Conservation (phyloP, 352 stramenopile species). For the Phytophthora multivora region DNA sequence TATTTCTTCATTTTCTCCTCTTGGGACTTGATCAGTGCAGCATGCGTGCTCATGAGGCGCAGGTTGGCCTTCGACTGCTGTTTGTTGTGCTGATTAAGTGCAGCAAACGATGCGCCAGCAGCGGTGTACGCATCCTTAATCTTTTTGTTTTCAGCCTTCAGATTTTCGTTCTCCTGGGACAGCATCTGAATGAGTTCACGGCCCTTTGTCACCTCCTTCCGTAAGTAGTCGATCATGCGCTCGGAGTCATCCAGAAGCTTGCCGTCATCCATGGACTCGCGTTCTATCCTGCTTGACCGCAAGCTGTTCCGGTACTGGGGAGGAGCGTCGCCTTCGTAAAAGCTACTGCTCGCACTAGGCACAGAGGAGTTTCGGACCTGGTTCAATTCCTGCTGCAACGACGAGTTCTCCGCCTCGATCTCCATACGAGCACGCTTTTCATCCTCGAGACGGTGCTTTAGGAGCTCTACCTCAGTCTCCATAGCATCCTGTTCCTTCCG, state of each 20-base stretch:
- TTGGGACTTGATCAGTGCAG: slow-evolving; percentile 85
- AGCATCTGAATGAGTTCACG: slow-evolving; percentile 70
- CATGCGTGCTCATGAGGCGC: slow-evolving; percentile 89
- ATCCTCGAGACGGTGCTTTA: slow-evolving; percentile 80
- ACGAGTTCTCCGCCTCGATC: slow-evolving; percentile 78
- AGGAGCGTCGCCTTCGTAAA: slow-evolving; percentile 52
- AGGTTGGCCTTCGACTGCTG: slow-evolving; percentile 93
- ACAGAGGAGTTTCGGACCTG: slow-evolving; percentile 61
- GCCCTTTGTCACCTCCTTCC: slow-evolving; percentile 78
- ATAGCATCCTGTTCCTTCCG: slow-evolving; percentile 75
- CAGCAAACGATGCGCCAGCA: slow-evolving; percentile 90
- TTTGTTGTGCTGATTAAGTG: slow-evolving; percentile 94
- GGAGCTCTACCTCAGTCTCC: slow-evolving; percentile 72
- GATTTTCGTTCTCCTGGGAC: slow-evolving; percentile 77
- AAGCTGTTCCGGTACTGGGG: slow-evolving; percentile 25
- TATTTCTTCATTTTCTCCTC: slow-evolving; percentile 92
- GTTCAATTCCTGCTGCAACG: slow-evolving; percentile 70
- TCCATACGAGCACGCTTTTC: slow-evolving; percentile 74
- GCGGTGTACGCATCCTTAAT: slow-evolving; percentile 94
- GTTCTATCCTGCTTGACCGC: slow-evolving; percentile 38
- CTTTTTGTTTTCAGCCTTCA: slow-evolving; percentile 89
- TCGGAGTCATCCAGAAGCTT: slow-evolving; percentile 85
- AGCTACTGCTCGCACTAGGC: slow-evolving; percentile 31
- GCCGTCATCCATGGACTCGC: slow-evolving; percentile 57
- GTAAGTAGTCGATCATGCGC: slow-evolving; percentile 85